Conservation (phyloP, 345 rosid species). For the Microcos paniculata region DNA sequence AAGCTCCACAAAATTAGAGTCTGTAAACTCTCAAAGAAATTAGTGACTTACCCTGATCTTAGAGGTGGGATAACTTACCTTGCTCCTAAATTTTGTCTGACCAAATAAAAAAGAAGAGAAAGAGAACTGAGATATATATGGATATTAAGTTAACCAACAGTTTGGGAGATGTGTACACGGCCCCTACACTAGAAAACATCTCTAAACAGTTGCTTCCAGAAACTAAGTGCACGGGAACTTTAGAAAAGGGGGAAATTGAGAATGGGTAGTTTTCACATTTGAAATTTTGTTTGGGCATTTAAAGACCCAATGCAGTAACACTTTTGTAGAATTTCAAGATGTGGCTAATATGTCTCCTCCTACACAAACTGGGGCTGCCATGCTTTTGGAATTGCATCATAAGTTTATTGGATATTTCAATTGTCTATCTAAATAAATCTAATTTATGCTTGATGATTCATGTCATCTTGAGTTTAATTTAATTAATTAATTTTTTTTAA, state of each 20-base stretch:
- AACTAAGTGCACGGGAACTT: neutral
- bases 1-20: no score
- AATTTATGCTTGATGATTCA: no score
- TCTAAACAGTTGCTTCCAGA: neutral
- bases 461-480: no score
- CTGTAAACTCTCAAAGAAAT: no score
- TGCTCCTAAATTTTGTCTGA: no score
- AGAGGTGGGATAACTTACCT: no score
- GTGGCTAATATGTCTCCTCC: neutral
- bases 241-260: neutral
- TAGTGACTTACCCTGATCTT: no score
- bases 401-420: neutral
- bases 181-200: neutral
- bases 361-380: neutral
- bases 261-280: neutral
- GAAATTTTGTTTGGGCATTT: constrained; percentile 2
- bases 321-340: constrained; percentile 7
- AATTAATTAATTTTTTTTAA: no score
- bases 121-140: no score
- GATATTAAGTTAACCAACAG: neutral
- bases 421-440: neutral
- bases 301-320: neutral
- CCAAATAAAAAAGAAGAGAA: no score
- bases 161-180: neutral
- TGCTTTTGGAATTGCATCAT: neutral